Conservation (phyloP, 2,329 filamentous ascomycete genomes). For the Neopestalotiopsis sp. region DNA sequence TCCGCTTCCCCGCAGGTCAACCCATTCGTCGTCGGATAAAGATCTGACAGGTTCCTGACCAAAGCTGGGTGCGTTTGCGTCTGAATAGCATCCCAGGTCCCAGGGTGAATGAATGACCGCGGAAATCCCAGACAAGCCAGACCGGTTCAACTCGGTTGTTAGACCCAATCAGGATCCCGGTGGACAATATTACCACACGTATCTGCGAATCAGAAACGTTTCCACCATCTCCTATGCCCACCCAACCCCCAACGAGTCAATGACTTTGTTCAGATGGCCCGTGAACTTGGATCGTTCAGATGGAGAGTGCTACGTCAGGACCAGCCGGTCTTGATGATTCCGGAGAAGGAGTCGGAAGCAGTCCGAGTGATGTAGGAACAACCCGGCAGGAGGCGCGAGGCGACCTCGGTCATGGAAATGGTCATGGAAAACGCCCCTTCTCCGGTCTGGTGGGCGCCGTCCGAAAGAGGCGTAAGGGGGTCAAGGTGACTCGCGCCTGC, state of each 20-base stretch:
- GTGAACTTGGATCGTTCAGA: background rate
- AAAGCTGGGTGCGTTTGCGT: background rate
- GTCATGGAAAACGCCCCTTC: background rate
- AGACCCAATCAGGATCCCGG: background rate
- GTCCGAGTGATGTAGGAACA: background rate
- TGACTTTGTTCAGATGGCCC: background rate
- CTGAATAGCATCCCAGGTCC: background rate
- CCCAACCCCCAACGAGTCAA: background rate
- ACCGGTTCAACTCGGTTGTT: background rate
- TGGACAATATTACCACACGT: background rate
- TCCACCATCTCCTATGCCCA: background rate
- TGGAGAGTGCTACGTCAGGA: background rate
- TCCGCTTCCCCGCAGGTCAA: slow-evolving; percentile 1
- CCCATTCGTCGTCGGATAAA: background rate
- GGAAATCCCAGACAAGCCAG: background rate
- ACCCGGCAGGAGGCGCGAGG: background rate
- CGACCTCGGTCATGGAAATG: background rate
- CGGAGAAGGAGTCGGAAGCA: background rate
- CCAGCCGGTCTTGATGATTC: background rate
- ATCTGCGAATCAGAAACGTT: background rate
- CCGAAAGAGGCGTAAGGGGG: slow-evolving; percentile 27
- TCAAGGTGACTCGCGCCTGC: slow-evolving; percentile 32
- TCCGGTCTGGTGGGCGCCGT: background rate
- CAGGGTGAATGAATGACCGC: background rate
- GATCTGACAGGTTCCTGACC: background rate